phyloP scores from a whole-genome alignment of 2,329 filamentous ascomycete genomes.

The Hypomyces perniciosus region DNA sequence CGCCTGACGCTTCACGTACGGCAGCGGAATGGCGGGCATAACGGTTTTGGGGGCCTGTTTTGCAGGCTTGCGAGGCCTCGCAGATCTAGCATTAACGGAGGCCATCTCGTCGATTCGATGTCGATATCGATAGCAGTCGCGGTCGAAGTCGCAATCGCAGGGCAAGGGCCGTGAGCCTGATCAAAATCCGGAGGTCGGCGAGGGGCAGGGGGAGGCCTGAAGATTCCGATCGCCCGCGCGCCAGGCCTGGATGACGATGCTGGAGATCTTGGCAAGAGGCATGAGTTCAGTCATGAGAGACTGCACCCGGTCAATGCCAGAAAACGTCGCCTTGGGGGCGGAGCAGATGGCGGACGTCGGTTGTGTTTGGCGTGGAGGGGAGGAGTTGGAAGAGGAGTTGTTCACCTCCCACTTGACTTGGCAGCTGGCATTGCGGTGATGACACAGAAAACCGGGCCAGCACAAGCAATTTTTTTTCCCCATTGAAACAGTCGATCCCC shows the following conservation, averaged over 20 bases:
- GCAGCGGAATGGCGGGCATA: constrained; percentile 34
- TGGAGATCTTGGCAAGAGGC: constrained; percentile 28
- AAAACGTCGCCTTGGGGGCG: constrained; percentile 16
- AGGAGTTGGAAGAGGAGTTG: constrained; percentile 4
- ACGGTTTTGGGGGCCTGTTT: constrained; percentile 30
- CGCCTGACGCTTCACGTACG: constrained; percentile 33
- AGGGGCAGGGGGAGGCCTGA: constrained; percentile 17
- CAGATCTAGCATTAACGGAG: constrained; percentile 25
- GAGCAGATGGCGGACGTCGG: constrained; percentile 6
- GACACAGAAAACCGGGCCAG: constrained; percentile 9
- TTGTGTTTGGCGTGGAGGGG: not conserved
- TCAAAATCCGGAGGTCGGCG: constrained; percentile 16
- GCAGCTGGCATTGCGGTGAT: constrained; percentile 8
- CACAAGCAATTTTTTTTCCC: constrained; percentile 12
- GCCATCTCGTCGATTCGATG: constrained; percentile 23
- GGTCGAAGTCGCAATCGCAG: not conserved
- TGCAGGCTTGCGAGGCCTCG: constrained; percentile 27
- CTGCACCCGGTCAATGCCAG: constrained; percentile 17
- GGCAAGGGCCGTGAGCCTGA: constrained; percentile 9
- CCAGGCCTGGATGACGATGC: constrained; percentile 23
- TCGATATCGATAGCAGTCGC: constrained; percentile 4
- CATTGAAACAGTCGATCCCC: constrained; percentile 3
- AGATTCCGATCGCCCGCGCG: constrained; percentile 19
- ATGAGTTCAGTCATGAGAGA: constrained; percentile 25
- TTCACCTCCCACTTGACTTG: constrained; percentile 1